These are phyloP conservation scores for Pistacia vera DNA, from an alignment of 345 rosid species.

Conservation along the genomic window DNA sequence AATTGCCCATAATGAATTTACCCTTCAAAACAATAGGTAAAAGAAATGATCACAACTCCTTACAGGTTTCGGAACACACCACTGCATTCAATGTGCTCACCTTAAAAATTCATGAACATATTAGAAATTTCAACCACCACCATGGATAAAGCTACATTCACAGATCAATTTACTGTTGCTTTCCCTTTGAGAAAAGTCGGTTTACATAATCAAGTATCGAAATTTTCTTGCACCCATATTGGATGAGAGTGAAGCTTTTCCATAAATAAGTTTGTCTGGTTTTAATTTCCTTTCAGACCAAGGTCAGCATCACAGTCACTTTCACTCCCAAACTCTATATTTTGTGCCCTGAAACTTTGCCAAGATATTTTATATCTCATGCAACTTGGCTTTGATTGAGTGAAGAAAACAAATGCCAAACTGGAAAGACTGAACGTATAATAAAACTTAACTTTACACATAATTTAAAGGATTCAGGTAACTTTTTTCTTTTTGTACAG, in stretches of 20 bases:
- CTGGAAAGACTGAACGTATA: no score
- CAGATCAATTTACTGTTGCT: neutral
- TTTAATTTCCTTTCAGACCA: neutral
- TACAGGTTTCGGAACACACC: neutral
- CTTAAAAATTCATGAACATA: neutral
- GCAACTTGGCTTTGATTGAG: neutral
- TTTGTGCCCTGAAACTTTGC: no score
- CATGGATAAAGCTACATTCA: neutral
- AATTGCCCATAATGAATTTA: neutral
- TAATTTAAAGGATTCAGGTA: no score
- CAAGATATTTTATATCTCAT: no score
- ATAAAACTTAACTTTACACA: no score
- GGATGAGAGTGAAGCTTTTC: neutral
- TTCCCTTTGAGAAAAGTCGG: neutral
- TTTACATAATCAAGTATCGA: neutral
- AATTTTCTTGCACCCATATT: no score
- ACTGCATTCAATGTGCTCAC: neutral
- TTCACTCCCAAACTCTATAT: neutral
- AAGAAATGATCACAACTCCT: neutral
- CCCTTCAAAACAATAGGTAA: neutral
- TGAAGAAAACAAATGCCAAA: no score
- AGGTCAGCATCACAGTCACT: conserved; percentile 8
- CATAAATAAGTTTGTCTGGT: neutral
- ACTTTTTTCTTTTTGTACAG: neutral
- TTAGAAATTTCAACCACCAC: neutral